Conservation (phyloP, 1,284 basidiomycete species). For the Chalciporus piperatoides region DNA sequence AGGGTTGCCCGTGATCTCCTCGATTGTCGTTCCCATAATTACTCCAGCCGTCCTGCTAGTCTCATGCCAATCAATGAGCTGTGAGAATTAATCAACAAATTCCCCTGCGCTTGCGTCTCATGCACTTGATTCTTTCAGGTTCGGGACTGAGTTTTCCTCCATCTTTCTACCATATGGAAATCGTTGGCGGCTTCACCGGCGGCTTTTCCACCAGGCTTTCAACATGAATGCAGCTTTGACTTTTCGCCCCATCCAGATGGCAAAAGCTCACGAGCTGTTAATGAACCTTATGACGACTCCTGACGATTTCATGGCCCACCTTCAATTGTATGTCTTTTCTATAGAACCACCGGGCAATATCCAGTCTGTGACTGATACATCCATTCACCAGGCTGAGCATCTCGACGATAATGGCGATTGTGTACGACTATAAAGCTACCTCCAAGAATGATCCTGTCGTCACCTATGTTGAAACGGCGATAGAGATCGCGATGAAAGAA, state of each 20-base stretch:
- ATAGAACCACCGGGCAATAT: not conserved
- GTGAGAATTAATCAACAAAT: constrained; percentile 2
- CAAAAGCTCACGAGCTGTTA: constrained; percentile 10
- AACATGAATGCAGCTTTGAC: constrained; percentile 4
- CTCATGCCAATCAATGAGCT: constrained; percentile 2
- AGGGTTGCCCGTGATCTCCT: constrained; percentile 12
- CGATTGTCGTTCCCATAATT: constrained; percentile 13
- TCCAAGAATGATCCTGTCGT: constrained; percentile 12
- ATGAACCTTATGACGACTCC: constrained; percentile 4
- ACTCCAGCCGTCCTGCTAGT: constrained; percentile 13
- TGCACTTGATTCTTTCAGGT: not conserved
- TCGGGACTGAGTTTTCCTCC: constrained; percentile 6
- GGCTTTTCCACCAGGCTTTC: constrained; percentile 17
- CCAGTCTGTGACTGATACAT: not conserved
- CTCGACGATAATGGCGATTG: constrained; percentile 14
- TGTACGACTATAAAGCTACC: constrained; percentile 13
- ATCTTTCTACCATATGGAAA: constrained; percentile 8
- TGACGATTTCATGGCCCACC: constrained; percentile 1
- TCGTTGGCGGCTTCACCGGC: constrained; percentile 10
- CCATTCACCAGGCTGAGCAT: constrained; percentile 5
- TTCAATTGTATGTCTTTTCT: not conserved
- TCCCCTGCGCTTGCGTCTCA: not conserved
- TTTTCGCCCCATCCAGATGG: constrained; percentile 13
- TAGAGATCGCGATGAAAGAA: constrained; percentile 6
- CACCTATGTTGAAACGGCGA: constrained; percentile 5